These are phyloP conservation scores for Berkeleyomyces basicola DNA, from an alignment of 2,329 filamentous ascomycete genomes.

Conservation along the genomic window DNA sequence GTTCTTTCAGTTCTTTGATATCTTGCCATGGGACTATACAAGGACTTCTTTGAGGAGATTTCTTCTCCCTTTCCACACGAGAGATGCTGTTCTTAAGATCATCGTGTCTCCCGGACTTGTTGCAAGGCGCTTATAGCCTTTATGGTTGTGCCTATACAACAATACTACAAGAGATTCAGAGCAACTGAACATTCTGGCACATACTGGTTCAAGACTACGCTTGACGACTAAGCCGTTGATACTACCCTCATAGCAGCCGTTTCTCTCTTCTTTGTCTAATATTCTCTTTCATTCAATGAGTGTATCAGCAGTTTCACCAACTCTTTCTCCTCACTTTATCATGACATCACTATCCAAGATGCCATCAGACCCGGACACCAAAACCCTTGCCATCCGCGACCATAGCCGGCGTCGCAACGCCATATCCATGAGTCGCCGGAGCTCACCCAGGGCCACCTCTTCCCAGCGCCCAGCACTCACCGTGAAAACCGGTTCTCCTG, in stretches of 20 bases:
- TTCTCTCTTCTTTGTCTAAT: background rate
- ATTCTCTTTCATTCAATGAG: background rate
- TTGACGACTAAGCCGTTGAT: background rate
- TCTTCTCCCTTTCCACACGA: background rate
- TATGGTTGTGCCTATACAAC: too few species aligned
- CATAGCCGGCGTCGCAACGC: background rate
- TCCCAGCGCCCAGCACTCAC: constrained; percentile 6
- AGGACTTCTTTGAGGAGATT: background rate
- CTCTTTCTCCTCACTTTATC: background rate
- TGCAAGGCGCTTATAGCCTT: too few species aligned
- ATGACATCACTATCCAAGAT: background rate
- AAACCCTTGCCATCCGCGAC: background rate
- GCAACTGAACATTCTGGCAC: too few species aligned
- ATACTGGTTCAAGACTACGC: background rate
- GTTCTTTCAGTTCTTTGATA: background rate
- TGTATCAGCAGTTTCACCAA: background rate
- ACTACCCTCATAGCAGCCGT: background rate
- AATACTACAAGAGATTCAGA: too few species aligned
- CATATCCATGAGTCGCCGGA: background rate
- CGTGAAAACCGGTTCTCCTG: constrained; percentile 6
- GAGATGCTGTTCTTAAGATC: background rate
- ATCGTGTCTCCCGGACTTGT: too few species aligned
- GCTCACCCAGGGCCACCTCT: background rate
- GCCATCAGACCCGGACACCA: background rate
- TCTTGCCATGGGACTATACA: background rate